These are phyloP conservation scores for Podospora fimiseda DNA, from an alignment of 495 filamentous ascomycete genomes.

Conservation along the genomic window DNA sequence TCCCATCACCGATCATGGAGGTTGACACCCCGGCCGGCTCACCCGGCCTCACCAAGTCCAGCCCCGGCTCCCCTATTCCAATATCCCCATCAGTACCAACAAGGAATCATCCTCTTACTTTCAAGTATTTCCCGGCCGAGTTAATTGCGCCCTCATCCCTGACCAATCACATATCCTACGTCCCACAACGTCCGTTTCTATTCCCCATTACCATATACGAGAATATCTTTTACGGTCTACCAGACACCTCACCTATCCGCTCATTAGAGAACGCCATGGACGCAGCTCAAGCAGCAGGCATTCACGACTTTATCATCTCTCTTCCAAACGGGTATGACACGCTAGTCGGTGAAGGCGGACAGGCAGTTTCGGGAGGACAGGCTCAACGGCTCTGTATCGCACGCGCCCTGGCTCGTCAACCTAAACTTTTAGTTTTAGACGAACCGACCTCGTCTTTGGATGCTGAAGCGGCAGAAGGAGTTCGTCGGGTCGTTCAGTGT, in stretches of 20 bases:
- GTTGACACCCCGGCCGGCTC: no score
- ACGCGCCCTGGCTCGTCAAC: constrained; percentile 64
- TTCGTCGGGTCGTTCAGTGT: constrained; percentile 56
- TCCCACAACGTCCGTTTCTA: constrained; percentile 71
- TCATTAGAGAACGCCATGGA: constrained; percentile 36
- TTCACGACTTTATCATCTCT: constrained; percentile 73
- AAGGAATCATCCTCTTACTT: constrained; percentile 40
- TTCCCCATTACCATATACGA: constrained; percentile 65
- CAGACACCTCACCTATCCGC: constrained; percentile 34
- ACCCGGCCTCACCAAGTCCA: no score
- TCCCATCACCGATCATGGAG: no score
- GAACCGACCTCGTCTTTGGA: constrained; percentile 85
- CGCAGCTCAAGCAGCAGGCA: constrained; percentile 63
- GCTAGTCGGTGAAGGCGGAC: constrained; percentile 68
- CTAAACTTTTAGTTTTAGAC: constrained; percentile 71
- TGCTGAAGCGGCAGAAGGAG: constrained; percentile 54
- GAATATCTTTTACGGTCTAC: constrained; percentile 79
- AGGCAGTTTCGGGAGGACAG: constrained; percentile 74
- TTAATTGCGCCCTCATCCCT: constrained; percentile 56
- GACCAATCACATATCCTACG: constrained; percentile 63
- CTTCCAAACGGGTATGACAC: constrained; percentile 72
- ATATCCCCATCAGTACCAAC: neutral
- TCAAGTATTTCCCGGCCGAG: constrained; percentile 49
- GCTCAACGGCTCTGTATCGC: constrained; percentile 78
- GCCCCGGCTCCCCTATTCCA: no score